These are phyloP conservation scores for Fusarium sp. DNA, from an alignment of 2,329 filamentous ascomycete species.

Conservation along the genomic window DNA sequence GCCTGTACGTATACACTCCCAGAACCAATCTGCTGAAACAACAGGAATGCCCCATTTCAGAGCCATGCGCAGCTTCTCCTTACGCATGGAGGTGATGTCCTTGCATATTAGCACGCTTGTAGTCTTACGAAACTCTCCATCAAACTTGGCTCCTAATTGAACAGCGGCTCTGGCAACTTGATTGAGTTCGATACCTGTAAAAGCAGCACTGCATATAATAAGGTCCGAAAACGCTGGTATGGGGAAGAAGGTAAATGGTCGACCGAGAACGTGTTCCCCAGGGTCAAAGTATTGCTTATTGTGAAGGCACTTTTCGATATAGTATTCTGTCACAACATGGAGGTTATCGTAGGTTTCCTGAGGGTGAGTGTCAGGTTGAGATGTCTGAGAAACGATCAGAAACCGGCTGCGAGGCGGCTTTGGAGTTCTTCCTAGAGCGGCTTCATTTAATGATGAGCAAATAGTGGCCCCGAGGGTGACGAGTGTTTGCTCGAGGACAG, in stretches of 20 bases:
- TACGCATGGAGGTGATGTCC: slow-evolving; percentile 65
- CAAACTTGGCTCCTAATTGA: slow-evolving; percentile 83
- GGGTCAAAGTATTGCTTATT: slow-evolving; percentile 78
- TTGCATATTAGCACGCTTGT: slow-evolving; percentile 85
- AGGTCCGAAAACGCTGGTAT: slow-evolving; percentile 77
- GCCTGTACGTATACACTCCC: slow-evolving; percentile 77
- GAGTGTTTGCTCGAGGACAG: slow-evolving; percentile 61
- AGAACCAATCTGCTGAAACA: slow-evolving; percentile 87
- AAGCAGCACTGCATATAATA: slow-evolving; percentile 82
- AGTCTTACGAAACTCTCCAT: slow-evolving; percentile 77
- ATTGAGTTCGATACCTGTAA: slow-evolving; percentile 84
- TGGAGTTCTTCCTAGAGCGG: slow-evolving; percentile 47
- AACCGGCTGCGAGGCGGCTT: slow-evolving; percentile 56
- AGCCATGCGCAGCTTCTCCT: slow-evolving; percentile 84
- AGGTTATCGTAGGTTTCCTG: slow-evolving; percentile 53
- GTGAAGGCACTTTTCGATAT: slow-evolving; percentile 89
- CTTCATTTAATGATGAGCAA: slow-evolving; percentile 57
- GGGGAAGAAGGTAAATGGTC: slow-evolving; percentile 78
- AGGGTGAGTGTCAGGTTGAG: slow-evolving; percentile 60
- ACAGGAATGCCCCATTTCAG: slow-evolving; percentile 80
- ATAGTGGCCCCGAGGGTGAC: slow-evolving; percentile 61
- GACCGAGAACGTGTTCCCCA: slow-evolving; percentile 76
- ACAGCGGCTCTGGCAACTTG: slow-evolving; percentile 83
- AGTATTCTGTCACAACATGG: slow-evolving; percentile 84
- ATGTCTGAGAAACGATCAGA: slow-evolving; percentile 66